A percentile compares a stretch with the other conserved stretches of the same genome.
phyloP scores from a whole-genome alignment of 2,329 filamentous ascomycete species.

The Apiospora rasikravindrae region DNA sequence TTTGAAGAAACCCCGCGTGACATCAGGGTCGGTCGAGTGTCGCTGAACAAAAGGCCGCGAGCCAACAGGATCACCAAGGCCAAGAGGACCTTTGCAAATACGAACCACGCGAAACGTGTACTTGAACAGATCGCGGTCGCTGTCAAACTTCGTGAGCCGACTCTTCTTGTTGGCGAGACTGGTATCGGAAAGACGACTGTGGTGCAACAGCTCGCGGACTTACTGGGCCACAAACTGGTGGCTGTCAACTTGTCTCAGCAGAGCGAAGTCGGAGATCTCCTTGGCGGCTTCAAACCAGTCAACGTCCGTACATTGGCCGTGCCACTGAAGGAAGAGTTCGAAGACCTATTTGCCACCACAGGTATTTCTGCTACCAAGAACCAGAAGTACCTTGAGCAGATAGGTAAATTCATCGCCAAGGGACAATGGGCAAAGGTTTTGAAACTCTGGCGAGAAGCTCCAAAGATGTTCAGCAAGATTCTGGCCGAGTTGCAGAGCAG shows the following conservation, averaged over 20 bases:
- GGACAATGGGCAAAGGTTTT: conserved; percentile 88
- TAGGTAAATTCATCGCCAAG: conserved; percentile 79
- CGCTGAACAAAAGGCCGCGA: conserved; percentile 64
- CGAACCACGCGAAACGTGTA: conserved; percentile 80
- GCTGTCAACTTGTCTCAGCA: conserved; percentile 98
- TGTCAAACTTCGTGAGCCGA: conserved; percentile 82
- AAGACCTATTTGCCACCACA: conserved; percentile 83
- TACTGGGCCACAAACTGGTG: conserved; percentile 83
- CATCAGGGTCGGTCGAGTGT: conserved; percentile 70
- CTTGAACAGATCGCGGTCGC: conserved; percentile 89
- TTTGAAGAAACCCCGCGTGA: conserved; percentile 65
- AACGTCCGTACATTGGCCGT: conserved; percentile 87
- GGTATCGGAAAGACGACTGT: conserved; percentile 98
- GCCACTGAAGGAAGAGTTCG: conserved; percentile 92
- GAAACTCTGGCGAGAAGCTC: conserved; percentile 85
- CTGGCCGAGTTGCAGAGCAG: conserved; percentile 57
- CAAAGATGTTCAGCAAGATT: conserved; percentile 82
- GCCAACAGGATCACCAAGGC: conserved; percentile 55
- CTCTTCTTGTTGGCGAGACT: conserved; percentile 96
- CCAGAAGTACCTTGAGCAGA: conserved; percentile 79
- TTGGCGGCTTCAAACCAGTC: conserved; percentile 96
- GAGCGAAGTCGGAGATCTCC: conserved; percentile 92
- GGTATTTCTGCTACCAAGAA: conserved; percentile 88
- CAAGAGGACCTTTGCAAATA: conserved; percentile 81
- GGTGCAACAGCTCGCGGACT: conserved; percentile 87